A percentile compares a stretch with the other conserved stretches of the same genome.
phyloP scores from a whole-genome alignment of 208 protist species.

The Crithidia mellificae region DNA sequence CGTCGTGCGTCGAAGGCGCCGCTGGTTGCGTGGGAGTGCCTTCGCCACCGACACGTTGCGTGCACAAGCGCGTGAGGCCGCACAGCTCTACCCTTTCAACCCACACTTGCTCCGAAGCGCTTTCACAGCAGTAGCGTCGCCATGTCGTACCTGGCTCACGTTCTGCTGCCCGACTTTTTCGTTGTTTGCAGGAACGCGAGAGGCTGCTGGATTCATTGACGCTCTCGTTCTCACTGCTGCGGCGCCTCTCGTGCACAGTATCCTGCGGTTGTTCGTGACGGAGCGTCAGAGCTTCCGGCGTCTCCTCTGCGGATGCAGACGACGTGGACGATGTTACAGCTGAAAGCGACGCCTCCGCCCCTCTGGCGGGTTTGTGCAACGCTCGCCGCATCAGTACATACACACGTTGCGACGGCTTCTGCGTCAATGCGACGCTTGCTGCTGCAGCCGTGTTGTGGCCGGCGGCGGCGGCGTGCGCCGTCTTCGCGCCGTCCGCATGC shows the following conservation, averaged over 20 bases:
- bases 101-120: slow-evolving; percentile 15
- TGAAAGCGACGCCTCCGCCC: neutral
- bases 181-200: too few relatives aligned
- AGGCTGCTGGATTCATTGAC: too few relatives aligned
- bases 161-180: neutral
- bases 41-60: neutral
- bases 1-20: neutral
- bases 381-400: neutral
- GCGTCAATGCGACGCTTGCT: neutral
- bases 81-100: slow-evolving; percentile 1
- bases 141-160: neutral
- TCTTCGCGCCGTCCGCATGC: neutral
- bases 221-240: neutral
- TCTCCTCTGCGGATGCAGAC: neutral
- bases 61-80: neutral
- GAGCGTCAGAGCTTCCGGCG: neutral
- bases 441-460: neutral
- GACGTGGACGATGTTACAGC: neutral
- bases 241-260: neutral
- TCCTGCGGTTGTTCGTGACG: neutral
- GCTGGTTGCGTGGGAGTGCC: neutral
- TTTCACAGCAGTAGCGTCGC: slow-evolving; percentile 15
- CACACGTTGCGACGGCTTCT: neutral
- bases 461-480: too few relatives aligned
- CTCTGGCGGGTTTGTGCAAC: neutral